A percentile compares a stretch with the other conserved stretches of the same genome.
phyloP scores from a whole-genome alignment of 345 rosid genomes.

The Durio zibethinus region DNA sequence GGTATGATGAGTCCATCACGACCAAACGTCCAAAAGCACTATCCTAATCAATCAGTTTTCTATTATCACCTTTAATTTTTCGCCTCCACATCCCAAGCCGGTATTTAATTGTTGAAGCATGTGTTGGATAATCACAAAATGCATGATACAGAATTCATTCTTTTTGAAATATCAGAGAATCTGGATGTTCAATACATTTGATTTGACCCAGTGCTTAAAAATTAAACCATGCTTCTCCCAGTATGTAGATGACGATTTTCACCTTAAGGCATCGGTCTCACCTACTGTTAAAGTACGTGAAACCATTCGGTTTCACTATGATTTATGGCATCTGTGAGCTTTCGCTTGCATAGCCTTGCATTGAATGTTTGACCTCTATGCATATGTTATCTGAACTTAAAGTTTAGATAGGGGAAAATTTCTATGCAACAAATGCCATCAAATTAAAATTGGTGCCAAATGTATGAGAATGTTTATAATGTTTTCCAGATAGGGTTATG shows the following conservation, averaged over 20 bases:
- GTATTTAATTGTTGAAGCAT: constrained; percentile 27
- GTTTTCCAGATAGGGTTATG: background rate
- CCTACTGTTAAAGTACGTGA: too few species aligned
- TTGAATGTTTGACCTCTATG: too few species aligned
- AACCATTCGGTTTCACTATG: too few species aligned
- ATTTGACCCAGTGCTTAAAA: constrained; percentile 81
- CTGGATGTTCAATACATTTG: constrained; percentile 85
- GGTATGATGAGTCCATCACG: constrained; percentile 91
- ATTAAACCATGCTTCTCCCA: constrained; percentile 67
- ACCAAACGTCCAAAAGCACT: constrained; percentile 80
- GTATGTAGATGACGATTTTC: too few species aligned
- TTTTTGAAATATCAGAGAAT: constrained; percentile 45
- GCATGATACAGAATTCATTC: background rate
- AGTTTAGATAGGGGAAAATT: too few species aligned
- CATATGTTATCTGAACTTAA: too few species aligned
- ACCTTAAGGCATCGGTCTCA: too few species aligned
- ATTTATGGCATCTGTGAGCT: too few species aligned
- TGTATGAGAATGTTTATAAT: background rate
- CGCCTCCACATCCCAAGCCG: constrained; percentile 83
- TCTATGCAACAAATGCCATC: background rate
- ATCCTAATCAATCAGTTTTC: constrained; percentile 66
- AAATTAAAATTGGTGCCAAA: background rate
- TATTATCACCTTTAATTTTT: constrained; percentile 71
- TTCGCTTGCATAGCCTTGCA: too few species aligned
- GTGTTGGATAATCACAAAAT: background rate